A percentile compares a stretch with the other conserved stretches of the same genome.
Evolutionary conservation across 495 filamentous ascomycete genomes (phyloP).

Genomic region (Trichoderma gamsii): DNA sequence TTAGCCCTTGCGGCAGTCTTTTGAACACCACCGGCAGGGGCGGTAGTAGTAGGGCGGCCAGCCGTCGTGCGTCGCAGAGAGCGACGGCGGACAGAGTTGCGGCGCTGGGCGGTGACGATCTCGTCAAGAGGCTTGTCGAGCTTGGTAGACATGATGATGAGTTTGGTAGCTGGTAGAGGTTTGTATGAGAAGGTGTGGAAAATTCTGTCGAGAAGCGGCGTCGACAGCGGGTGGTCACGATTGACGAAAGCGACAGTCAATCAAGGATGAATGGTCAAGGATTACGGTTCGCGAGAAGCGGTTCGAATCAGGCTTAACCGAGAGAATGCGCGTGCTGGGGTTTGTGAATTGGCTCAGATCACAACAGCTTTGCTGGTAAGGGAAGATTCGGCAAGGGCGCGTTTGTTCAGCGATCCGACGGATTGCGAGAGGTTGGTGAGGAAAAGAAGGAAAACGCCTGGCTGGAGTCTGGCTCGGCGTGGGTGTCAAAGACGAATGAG

Average conservation of each 20-base stretch:
- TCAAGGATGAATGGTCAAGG: constrained; percentile 6
- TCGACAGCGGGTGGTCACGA: constrained; percentile 12
- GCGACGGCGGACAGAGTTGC: constrained; percentile 44
- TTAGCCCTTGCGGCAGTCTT: constrained; percentile 67
- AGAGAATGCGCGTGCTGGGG: background rate
- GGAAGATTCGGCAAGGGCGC: constrained; percentile 8
- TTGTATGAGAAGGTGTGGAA: constrained; percentile 16
- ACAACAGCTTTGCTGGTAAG: background rate
- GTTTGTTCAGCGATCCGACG: background rate
- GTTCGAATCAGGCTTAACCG: background rate
- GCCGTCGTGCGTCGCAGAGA: constrained; percentile 46
- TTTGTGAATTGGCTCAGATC: background rate
- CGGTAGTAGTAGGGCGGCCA: constrained; percentile 41
- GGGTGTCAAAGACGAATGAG: background rate
- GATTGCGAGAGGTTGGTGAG: constrained; percentile 7
- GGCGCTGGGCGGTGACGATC: constrained; percentile 73
- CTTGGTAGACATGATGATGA: constrained; percentile 76
- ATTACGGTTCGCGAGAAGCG: background rate
- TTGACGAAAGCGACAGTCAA: constrained; percentile 5
- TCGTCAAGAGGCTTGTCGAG: constrained; percentile 93
- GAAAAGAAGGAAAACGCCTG: constrained; percentile 11
- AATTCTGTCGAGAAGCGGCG: constrained; percentile 3
- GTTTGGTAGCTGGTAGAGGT: constrained; percentile 22
- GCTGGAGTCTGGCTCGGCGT: background rate
- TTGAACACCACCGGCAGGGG: constrained; percentile 72